phyloP scores from a whole-genome alignment of 225 moss, liverwort and hornwort genomes.

The Neckera pumila region DNA sequence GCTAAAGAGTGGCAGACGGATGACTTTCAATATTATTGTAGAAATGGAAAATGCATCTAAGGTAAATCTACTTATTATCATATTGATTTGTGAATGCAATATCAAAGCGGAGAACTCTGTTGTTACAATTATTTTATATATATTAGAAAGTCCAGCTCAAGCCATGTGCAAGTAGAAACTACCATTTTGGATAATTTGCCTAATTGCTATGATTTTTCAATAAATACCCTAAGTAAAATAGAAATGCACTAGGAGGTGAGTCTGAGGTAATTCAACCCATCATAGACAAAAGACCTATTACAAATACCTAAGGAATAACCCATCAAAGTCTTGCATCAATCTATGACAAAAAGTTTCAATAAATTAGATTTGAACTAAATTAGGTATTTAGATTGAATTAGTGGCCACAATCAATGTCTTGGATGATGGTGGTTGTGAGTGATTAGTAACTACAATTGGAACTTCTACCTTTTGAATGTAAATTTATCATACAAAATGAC shows the following conservation, averaged over 20 bases:
- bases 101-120: fast-evolving
- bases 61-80: too few relatives aligned
- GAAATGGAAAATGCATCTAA: too few relatives aligned
- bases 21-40: too few relatives aligned
- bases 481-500: fast-evolving
- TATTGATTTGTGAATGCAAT: too few relatives aligned
- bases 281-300: not conserved
- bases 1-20: too few relatives aligned
- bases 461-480: not conserved
- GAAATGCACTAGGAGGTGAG: fast-evolving
- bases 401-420: not conserved
- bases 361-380: not conserved
- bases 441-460: not conserved
- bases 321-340: not conserved
- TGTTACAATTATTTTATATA: not conserved
- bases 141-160: not conserved
- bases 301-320: not conserved
- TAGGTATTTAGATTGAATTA: not conserved
- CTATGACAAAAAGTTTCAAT: not conserved
- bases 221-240: too few relatives aligned
- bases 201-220: not conserved
- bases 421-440: not conserved
- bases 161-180: not conserved
- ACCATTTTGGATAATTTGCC: not conserved
- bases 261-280: not conserved